Conservation (phyloP, 345 rosid species). For the Syzygium grande region DNA sequence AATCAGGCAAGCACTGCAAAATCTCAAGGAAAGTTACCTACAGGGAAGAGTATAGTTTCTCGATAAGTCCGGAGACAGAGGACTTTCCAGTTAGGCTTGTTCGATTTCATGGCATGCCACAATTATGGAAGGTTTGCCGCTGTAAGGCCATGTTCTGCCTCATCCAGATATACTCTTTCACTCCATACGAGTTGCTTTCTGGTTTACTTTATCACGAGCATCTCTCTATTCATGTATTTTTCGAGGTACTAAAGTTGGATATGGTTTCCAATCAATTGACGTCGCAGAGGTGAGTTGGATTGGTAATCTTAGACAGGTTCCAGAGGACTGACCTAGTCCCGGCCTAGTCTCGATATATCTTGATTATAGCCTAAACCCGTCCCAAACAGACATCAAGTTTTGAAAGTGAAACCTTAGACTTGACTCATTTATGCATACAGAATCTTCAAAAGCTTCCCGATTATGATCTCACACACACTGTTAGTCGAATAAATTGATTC, state of each 20-base stretch:
- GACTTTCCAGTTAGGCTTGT: not conserved
- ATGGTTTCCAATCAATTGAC: not conserved
- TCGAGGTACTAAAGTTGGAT: not conserved
- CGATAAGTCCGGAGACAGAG: not conserved
- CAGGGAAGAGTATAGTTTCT: slow-evolving; percentile 11
- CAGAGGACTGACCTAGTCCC: not conserved
- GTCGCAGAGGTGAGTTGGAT: not conserved
- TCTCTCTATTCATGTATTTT: not conserved
- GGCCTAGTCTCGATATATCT: not conserved
- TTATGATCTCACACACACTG: not conserved
- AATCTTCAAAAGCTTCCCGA: not conserved
- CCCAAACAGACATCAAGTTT: not conserved
- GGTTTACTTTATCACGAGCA: not conserved
- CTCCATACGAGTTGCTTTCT: not conserved
- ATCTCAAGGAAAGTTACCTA: slow-evolving; percentile 45
- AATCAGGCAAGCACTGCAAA: slow-evolving; percentile 57
- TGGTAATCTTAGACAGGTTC: not conserved
- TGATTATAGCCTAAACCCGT: not conserved
- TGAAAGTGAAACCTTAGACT: not conserved
- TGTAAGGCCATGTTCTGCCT: not conserved
- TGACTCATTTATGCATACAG: not conserved
- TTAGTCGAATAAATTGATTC: not conserved
- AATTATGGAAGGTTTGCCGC: not conserved
- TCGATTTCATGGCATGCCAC: not conserved
- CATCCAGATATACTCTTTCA: not conserved